Evolutionary conservation across 148 eudicot species (phyloP), one percentile per base, ranked within the genome.

Genomic region (Spergularia bocconei): DNA sequence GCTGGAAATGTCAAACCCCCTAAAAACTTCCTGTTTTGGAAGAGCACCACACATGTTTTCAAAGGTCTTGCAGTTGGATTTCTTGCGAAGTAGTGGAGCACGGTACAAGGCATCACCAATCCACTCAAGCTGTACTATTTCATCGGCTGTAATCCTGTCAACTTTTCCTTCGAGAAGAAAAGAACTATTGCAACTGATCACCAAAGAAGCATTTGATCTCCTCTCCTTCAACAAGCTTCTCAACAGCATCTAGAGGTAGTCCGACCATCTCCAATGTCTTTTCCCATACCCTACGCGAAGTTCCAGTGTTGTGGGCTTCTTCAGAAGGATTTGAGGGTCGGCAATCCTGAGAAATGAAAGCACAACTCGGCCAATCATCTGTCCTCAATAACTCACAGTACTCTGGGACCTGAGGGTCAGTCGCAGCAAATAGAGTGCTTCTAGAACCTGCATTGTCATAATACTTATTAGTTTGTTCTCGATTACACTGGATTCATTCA

Each of bases 371-470:
- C 97, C 97, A 95, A 23, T 95, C 96, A 62, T 95, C 98, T 10
- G 93, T 82, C 88, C 79, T 92, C 77, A 92, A 67, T 80, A 88
- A 80, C 70, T 92, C 97, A 79, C 93, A 90, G 70, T 87, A 92
- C 71, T 92, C 97, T 0, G 88, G 90, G 75, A 95, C 82, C 76
- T 95, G 98, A 53, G 98, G 97, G 79, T 95, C 98, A 14, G 93
- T 95, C 21, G 97, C 97, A 52, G 96, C 97, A 82, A 95, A 95
- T 20, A 95, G 91, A 33, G 98, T 78, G 71, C 97, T 95, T 87
- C 98, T 84, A 55, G 96, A 85, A 62, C 98, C 98, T 95, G 86
- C 70, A 77, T 61, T 8, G 74, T 63, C 16, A 38, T 57, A 67
- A 67, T 61, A 54, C 25, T 13, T 6, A 62, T 75, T 64, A 80